These are phyloP conservation scores for Chaetomium globosum DNA, from an alignment of 2,329 filamentous ascomycete species.

Conservation along the genomic window DNA sequence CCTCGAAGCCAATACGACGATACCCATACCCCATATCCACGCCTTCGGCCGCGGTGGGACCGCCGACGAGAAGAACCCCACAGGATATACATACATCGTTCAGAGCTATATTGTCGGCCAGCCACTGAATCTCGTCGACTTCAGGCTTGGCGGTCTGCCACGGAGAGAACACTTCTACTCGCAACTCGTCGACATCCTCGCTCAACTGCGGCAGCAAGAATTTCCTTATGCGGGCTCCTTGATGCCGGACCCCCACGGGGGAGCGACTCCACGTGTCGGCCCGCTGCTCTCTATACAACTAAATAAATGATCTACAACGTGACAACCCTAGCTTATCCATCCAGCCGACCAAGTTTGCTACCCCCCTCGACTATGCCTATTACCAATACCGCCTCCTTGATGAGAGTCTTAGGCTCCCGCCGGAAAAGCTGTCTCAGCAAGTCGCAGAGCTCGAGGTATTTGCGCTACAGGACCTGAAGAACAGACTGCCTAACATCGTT, in stretches of 20 bases:
- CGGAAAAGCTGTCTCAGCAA: not conserved
- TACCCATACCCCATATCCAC: conserved; percentile 2
- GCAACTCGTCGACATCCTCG: not conserved
- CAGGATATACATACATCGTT: not conserved
- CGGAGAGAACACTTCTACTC: not conserved
- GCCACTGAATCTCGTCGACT: too few relatives aligned
- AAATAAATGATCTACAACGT: not conserved
- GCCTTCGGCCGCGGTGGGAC: conserved; percentile 4
- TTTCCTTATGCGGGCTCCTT: not conserved
- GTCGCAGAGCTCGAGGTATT: not conserved
- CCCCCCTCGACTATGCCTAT: not conserved
- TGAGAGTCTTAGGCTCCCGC: not conserved
- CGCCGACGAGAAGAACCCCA: not conserved
- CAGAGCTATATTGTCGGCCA: too few relatives aligned
- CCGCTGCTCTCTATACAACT: not conserved
- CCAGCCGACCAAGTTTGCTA: not conserved
- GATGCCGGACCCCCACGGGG: not conserved
- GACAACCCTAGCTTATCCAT: not conserved
- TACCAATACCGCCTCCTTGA: not conserved
- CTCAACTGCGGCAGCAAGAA: not conserved
- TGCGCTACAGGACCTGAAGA: not conserved
- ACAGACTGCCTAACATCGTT: not conserved
- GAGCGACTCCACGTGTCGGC: not conserved
- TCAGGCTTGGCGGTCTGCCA: too few relatives aligned
- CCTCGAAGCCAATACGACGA: not conserved